Percentiles rank a stretch among this genome's conserved stretches.
phyloP scores from a whole-genome alignment of 768 basidiomycete genomes.

The Suillus spraguei region DNA sequence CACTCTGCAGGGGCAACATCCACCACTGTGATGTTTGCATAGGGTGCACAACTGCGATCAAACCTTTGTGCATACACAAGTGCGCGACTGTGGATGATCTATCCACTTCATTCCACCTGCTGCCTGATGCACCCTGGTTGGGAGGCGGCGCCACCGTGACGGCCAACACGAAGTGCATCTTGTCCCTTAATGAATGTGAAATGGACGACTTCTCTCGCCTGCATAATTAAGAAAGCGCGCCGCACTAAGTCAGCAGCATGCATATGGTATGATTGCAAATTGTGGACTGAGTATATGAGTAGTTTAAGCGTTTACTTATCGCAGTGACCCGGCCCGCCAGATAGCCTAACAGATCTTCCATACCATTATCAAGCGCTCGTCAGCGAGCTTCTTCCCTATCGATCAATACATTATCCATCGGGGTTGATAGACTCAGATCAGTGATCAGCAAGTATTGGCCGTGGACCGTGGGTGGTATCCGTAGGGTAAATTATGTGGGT shows the following conservation, averaged over 20 bases:
- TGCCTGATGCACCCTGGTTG: conserved; percentile 1
- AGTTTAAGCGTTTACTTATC: conserved; percentile 1
- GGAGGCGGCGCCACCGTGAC: background rate
- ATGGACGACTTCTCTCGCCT: background rate
- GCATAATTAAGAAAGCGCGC: background rate
- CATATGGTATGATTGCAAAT: conserved; percentile 1
- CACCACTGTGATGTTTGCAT: background rate
- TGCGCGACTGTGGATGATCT: background rate
- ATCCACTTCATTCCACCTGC: background rate
- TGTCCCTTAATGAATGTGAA: background rate
- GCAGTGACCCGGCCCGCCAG: background rate
- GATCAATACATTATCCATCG: background rate
- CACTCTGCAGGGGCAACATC: background rate
- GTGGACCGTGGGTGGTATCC: background rate
- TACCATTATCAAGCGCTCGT: background rate
- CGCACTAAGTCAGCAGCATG: background rate
- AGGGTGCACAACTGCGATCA: background rate
- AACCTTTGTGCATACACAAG: background rate
- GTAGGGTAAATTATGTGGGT: background rate
- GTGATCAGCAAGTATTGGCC: background rate
- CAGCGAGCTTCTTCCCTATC: background rate
- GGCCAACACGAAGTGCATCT: conserved; percentile 3
- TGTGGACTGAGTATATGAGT: background rate
- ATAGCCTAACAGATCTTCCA: background rate
- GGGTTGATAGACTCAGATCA: background rate